These are phyloP conservation scores for Fusarium denticulatum DNA, from an alignment of 2,329 filamentous ascomycete genomes.

Conservation along the genomic window DNA sequence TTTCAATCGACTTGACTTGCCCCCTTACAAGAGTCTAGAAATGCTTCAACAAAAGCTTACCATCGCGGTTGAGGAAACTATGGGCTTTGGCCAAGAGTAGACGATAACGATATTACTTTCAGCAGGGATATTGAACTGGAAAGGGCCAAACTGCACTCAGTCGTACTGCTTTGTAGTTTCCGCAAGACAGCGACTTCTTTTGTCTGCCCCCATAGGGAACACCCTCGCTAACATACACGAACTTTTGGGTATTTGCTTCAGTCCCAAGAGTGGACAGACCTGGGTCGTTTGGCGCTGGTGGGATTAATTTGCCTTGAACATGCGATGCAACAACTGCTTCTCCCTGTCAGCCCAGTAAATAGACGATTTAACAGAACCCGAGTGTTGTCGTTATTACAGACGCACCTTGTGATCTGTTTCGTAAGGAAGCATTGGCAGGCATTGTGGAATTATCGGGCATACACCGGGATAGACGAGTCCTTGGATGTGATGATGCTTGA, in stretches of 20 bases:
- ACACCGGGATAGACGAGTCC: conserved; percentile 9
- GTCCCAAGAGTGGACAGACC: conserved; percentile 45
- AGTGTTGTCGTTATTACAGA: conserved; percentile 7
- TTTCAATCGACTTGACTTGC: conserved; percentile 97
- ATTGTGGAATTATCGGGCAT: conserved; percentile 16
- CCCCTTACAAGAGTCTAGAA: conserved; percentile 90
- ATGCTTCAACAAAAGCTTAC: conserved; percentile 88
- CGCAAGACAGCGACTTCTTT: conserved; percentile 22
- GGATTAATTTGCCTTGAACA: conserved; percentile 40
- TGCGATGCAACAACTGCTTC: conserved; percentile 38
- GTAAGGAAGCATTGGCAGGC: conserved; percentile 12
- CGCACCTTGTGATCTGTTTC: conserved; percentile 3
- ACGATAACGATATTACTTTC: conserved; percentile 32
- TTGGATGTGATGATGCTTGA: conserved; percentile 16
- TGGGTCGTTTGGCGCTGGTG: conserved; percentile 48
- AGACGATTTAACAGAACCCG: conserved; percentile 20
- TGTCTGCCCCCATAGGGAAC: conserved; percentile 22
- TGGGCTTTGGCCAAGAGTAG: conserved; percentile 98
- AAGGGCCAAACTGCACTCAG: conserved; percentile 15
- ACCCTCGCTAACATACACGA: conserved; percentile 31
- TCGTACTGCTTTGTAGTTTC: conserved; percentile 32
- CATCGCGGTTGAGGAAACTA: conserved; percentile 97
- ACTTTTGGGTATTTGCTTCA: conserved; percentile 48
- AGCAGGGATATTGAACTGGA: conserved; percentile 24
- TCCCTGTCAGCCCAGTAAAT: conserved; percentile 17